phyloP scores from a whole-genome alignment of 1,284 basidiomycete species.

The Lentinus polychrous region DNA sequence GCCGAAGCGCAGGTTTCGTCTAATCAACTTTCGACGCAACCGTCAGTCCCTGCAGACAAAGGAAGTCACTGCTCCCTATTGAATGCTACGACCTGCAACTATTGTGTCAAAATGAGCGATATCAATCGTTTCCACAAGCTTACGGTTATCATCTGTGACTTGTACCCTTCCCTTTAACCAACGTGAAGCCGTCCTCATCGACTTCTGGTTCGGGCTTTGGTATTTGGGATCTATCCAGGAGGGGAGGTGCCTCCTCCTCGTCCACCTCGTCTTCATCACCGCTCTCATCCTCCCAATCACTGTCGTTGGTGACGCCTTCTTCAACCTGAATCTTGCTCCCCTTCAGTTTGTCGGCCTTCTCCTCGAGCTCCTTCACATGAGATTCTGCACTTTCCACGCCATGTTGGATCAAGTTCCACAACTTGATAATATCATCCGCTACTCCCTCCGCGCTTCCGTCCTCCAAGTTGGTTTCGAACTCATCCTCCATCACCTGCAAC shows the following conservation, averaged over 20 bases:
- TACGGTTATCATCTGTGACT: constrained; percentile 21
- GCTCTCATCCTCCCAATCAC: constrained; percentile 35
- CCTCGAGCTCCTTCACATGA: constrained; percentile 49
- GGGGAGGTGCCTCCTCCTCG: constrained; percentile 46
- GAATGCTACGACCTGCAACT: too few species aligned
- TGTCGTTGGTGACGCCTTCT: constrained; percentile 33
- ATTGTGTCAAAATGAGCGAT: too few species aligned
- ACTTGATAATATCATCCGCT: constrained; percentile 58
- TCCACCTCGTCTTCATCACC: constrained; percentile 43
- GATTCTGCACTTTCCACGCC: constrained; percentile 41
- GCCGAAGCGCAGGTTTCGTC: too few species aligned
- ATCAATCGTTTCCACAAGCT: too few species aligned
- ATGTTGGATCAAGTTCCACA: constrained; percentile 53
- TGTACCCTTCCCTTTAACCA: constrained; percentile 64
- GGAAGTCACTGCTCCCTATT: too few species aligned
- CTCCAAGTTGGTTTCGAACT: constrained; percentile 77
- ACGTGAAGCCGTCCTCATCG: constrained; percentile 84
- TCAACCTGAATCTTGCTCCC: constrained; percentile 51
- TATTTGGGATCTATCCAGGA: constrained; percentile 32
- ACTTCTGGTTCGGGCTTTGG: constrained; percentile 57
- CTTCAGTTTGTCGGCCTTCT: constrained; percentile 51
- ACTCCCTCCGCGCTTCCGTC: constrained; percentile 73
- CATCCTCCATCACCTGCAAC: constrained; percentile 75
- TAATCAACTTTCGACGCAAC: too few species aligned
- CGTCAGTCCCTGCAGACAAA: too few species aligned